These are phyloP conservation scores for Fragaria nilgerrensis DNA, from an alignment of 306 rosid species.

Conservation along the genomic window DNA sequence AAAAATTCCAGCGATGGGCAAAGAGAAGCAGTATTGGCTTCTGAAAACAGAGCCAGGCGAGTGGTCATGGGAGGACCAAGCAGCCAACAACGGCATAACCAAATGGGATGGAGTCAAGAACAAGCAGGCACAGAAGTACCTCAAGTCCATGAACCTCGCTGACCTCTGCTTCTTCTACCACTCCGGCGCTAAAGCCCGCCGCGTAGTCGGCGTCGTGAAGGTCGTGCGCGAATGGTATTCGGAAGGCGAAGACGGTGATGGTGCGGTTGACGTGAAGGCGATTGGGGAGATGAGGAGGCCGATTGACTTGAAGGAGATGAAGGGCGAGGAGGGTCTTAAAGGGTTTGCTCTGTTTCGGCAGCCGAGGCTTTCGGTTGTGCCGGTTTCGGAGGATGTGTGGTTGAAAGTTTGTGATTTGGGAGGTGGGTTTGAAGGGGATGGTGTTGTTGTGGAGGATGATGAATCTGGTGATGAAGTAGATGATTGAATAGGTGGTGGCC, in stretches of 20 bases:
- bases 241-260: conserved; percentile 22
- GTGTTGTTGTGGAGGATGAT: conserved; percentile 8
- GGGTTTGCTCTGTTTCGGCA: conserved; percentile 62
- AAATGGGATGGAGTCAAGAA: conserved; percentile 94
- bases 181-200: conserved; percentile 77
- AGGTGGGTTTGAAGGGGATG: conserved; percentile 73
- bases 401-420: conserved; percentile 57
- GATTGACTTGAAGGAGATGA: conserved; percentile 80
- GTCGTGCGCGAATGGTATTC: conserved; percentile 58
- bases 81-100: conserved; percentile 58
- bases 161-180: conserved; percentile 88
- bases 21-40: conserved; percentile 44
- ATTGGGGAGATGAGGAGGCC: conserved; percentile 76
- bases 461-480: conserved; percentile 4
- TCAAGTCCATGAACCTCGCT: conserved; percentile 59
- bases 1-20: conserved; percentile 12
- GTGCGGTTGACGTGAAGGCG: conserved; percentile 64
- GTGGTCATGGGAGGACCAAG: conserved; percentile 95
- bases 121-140: conserved; percentile 80
- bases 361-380: conserved; percentile 76
- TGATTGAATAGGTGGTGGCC: neutral
- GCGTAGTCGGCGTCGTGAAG: conserved; percentile 68
- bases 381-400: conserved; percentile 55
- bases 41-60: conserved; percentile 80
- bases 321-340: conserved; percentile 38